phyloP scores from a whole-genome alignment of 805 yeast species.

The Candida berthetii region DNA sequence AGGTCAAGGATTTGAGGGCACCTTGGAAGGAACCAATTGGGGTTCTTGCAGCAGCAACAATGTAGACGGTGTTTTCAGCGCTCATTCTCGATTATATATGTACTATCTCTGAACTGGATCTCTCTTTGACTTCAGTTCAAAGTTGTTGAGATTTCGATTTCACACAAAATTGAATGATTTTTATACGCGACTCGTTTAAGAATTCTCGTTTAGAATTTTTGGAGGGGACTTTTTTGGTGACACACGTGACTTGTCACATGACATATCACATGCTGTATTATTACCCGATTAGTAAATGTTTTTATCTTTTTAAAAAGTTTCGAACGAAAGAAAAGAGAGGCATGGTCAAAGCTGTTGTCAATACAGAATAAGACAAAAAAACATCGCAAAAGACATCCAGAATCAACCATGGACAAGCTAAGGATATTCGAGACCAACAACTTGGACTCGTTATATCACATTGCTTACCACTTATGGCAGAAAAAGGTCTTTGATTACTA shows the following conservation, averaged over 20 bases:
- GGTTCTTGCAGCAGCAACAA: conserved; percentile 89
- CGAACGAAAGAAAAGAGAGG: no score
- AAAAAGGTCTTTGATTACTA: conserved; percentile 39
- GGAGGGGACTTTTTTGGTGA: no score
- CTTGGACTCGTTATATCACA: conserved; percentile 13
- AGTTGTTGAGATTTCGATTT: no score
- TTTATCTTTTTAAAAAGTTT: neutral
- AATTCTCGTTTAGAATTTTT: no score
- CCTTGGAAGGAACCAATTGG: conserved; percentile 97
- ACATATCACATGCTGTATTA: neutral
- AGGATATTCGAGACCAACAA: conserved; percentile 21
- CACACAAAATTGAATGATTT: no score
- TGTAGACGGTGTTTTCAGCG: conserved; percentile 53
- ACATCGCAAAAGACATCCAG: neutral
- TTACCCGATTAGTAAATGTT: neutral
- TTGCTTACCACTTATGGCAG: conserved; percentile 17
- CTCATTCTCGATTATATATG: conserved; percentile 21
- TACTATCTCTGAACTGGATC: no score
- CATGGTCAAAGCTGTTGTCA: no score
- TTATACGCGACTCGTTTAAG: no score
- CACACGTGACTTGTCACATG: neutral
- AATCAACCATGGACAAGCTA: conserved; percentile 4
- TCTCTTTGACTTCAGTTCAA: no score
- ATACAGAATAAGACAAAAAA: no score
- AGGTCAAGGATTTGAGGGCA: conserved; percentile 62